A percentile compares a stretch with the other conserved stretches of the same genome.
Evolutionary conservation across 495 filamentous ascomycete species (phyloP).

Genomic region (Eremomyces bilateralis): DNA sequence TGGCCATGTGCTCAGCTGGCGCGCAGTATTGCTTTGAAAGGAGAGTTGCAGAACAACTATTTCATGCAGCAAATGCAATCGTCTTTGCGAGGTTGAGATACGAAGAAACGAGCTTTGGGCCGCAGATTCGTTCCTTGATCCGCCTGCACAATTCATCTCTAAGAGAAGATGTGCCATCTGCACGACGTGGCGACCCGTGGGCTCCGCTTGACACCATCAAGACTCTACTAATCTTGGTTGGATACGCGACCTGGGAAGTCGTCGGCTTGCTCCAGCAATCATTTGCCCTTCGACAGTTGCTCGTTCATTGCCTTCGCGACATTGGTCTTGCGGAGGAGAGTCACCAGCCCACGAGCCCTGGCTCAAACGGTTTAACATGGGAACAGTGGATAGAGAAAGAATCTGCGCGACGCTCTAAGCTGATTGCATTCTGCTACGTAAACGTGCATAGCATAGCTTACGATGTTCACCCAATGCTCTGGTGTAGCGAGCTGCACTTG

Average conservation of each 20-base stretch:
- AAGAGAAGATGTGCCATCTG: constrained; percentile 26
- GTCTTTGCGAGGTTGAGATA: constrained; percentile 14
- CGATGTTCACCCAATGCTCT: constrained; percentile 32
- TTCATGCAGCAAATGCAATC: constrained; percentile 39
- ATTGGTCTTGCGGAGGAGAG: neutral
- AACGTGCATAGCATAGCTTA: constrained; percentile 36
- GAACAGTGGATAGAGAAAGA: constrained; percentile 37
- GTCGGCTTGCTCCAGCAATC: constrained; percentile 22
- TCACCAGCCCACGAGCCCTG: neutral
- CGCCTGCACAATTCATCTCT: constrained; percentile 15
- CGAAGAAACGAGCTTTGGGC: constrained; percentile 6
- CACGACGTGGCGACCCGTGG: constrained; percentile 29
- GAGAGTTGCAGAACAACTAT: constrained; percentile 41
- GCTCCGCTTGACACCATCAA: constrained; percentile 33
- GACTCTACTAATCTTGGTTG: too few relatives aligned
- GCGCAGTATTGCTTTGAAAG: constrained; percentile 36
- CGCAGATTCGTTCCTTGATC: neutral
- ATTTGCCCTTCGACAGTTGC: constrained; percentile 26
- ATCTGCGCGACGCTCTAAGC: constrained; percentile 30
- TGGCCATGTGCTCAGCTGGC: constrained; percentile 43
- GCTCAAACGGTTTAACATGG: constrained; percentile 17
- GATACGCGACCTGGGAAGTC: constrained; percentile 30
- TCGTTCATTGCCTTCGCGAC: constrained; percentile 1
- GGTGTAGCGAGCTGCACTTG: constrained; percentile 40
- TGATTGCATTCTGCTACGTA: constrained; percentile 36